Evolutionary conservation across 2,329 filamentous ascomycete species (phyloP).

Genomic region (Metarhizium anisopliae): DNA sequence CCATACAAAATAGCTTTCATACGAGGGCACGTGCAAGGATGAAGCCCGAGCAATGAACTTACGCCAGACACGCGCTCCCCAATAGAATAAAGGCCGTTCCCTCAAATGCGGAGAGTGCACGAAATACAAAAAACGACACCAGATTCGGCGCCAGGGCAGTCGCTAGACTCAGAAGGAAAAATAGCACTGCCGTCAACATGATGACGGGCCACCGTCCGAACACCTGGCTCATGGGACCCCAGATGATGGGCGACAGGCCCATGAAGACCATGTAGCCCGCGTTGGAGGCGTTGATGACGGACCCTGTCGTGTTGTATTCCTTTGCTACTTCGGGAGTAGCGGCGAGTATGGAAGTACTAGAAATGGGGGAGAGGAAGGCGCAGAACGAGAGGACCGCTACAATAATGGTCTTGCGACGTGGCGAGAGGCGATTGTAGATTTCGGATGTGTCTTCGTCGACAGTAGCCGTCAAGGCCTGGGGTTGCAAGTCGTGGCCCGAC

Average conservation of each 20-base stretch:
- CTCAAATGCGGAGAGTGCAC: constrained; percentile 65
- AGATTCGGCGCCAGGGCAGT: constrained; percentile 66
- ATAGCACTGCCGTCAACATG: constrained; percentile 50
- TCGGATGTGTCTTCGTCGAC: constrained; percentile 31
- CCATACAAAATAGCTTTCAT: background rate
- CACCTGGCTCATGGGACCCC: constrained; percentile 62
- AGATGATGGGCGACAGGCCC: constrained; percentile 61
- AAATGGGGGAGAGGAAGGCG: constrained; percentile 67
- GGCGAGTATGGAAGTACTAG: constrained; percentile 63
- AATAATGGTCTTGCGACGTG: constrained; percentile 54
- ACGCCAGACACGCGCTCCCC: constrained; percentile 60
- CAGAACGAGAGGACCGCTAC: constrained; percentile 64
- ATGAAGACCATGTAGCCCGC: constrained; percentile 68
- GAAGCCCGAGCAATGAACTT: constrained; percentile 14
- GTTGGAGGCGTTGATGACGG: constrained; percentile 65
- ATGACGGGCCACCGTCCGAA: constrained; percentile 50
- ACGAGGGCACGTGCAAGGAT: background rate
- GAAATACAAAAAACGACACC: constrained; percentile 63
- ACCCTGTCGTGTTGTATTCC: constrained; percentile 55
- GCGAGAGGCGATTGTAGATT: constrained; percentile 57
- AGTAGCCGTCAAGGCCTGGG: constrained; percentile 12
- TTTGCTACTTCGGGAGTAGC: constrained; percentile 65
- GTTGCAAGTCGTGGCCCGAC: constrained; percentile 18
- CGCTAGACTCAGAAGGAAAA: constrained; percentile 61
- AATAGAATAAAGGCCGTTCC: constrained; percentile 67